These are phyloP conservation scores for Phytophthora crassamura DNA, from an alignment of 352 stramenopile species.

Conservation along the genomic window DNA sequence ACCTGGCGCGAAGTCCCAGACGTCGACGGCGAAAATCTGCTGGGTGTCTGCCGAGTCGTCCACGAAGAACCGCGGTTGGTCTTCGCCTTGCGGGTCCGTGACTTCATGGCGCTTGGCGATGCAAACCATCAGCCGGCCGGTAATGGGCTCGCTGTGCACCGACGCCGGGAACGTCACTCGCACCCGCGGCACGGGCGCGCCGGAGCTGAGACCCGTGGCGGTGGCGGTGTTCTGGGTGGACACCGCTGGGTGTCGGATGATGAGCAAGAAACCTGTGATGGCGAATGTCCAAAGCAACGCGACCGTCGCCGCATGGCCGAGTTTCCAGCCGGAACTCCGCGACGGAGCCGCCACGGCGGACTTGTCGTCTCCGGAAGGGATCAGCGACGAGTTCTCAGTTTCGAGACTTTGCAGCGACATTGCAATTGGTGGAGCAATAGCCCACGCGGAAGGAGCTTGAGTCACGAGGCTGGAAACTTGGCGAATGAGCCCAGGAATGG, in stretches of 20 bases:
- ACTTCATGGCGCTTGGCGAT: constrained; percentile 58
- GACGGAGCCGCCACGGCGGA: constrained; percentile 5
- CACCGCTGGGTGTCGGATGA: constrained; percentile 4
- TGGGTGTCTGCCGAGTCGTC: constrained; percentile 55
- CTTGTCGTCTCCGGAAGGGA: constrained; percentile 14
- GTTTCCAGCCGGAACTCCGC: constrained; percentile 8
- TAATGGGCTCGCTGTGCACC: constrained; percentile 46
- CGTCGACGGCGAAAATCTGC: constrained; percentile 69
- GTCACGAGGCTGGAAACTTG: constrained; percentile 26
- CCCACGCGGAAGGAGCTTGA: not conserved
- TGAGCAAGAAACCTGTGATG: constrained; percentile 19
- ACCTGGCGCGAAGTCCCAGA: constrained; percentile 51
- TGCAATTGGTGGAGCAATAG: constrained; percentile 4
- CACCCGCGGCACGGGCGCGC: constrained; percentile 39
- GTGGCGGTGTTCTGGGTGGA: not conserved
- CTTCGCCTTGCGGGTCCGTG: constrained; percentile 49
- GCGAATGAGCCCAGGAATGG: constrained; percentile 31
- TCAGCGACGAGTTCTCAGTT: constrained; percentile 27
- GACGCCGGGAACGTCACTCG: constrained; percentile 43
- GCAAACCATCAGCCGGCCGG: constrained; percentile 63
- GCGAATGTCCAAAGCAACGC: constrained; percentile 21
- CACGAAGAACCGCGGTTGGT: constrained; percentile 65
- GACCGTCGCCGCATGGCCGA: constrained; percentile 1
- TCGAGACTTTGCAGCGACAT: constrained; percentile 33
- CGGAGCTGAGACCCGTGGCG: constrained; percentile 6